Base-by-base conservation (phyloP, 2,329 filamentous ascomycete genomes). In the Furcasterigmium furcatum region DNA sequence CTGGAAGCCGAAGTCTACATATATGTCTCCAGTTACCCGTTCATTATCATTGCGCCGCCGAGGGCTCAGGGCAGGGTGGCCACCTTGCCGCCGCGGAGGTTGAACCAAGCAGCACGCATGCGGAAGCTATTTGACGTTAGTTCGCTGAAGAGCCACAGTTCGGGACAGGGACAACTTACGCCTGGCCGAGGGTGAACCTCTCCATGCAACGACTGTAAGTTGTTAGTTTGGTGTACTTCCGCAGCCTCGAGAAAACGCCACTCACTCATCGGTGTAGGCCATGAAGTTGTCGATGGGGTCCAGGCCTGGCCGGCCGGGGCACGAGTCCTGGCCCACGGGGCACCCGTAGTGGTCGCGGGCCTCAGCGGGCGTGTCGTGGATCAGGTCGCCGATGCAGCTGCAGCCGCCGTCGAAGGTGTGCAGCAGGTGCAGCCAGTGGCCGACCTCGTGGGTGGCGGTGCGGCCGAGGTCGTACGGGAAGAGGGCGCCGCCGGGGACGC, bases 361-460 rank as follows among this genome's bases (percentile, higher is more conserved):
- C 55, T 69, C 58, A 16, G 65, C 60, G 22, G 70, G 68, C 12
- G 70, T 74, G 48, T 74, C 71, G 41, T 54, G 50, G 14, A 73
- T 57, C 34, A 52, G 57, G 53, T 75, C 72, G 27, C 68, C 70
- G 41, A 48, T 51, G 4, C 60, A 56, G 13, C 22, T 52, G 53
- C 66, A 67, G 50, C 65, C 69, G 25, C 67, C 71, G 49, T 74
- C 55, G 55, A 76, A 76, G 38, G 71, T 73, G 58, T 76, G 72
- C 53, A 63, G 64, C n/a, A 76, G 64, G 45, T 71, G 71, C 43
- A 76, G 57, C 72, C 72, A 76, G 61, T 76, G 73, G 16, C 72
- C 72, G 36, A 69, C 58, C 57, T 76, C 73, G 59, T 74, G 71
- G 29, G 55, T 57, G n/a, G 52, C 54, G 4, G 62, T 60, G 50